These are phyloP conservation scores for Quercus mongolica DNA, from an alignment of 306 rosid species.

Conservation along the genomic window DNA sequence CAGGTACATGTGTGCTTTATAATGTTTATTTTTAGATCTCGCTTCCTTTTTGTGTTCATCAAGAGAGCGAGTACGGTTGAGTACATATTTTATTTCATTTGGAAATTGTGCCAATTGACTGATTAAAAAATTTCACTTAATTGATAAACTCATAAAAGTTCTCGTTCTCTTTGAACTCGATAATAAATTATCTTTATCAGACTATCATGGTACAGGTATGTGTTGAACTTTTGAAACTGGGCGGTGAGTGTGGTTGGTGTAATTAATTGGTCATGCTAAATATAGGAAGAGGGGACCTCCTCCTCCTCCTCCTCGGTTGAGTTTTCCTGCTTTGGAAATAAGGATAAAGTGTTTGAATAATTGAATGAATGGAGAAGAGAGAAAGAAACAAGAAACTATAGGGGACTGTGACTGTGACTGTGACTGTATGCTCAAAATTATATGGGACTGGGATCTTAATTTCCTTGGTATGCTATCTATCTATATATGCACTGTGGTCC, in stretches of 20 bases:
- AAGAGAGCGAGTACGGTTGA: not conserved
- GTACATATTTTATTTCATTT: not conserved
- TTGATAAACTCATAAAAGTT: too few species aligned
- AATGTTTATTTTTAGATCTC: not conserved
- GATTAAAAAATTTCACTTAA: too few species aligned
- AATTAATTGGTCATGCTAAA: slow-evolving; percentile 4
- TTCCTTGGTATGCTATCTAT: not conserved
- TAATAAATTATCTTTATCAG: not conserved
- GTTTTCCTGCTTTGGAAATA: not conserved
- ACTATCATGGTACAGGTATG: too few species aligned
- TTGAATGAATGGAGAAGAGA: not conserved
- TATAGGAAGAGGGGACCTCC: not conserved
- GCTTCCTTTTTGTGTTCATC: not conserved
- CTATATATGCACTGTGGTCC: too few species aligned
- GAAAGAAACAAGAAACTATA: too few species aligned
- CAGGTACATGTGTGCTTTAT: not conserved
- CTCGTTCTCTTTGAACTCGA: too few species aligned
- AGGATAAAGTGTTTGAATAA: not conserved
- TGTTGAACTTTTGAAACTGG: not conserved
- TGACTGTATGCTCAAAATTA: too few species aligned
- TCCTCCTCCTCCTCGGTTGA: not conserved
- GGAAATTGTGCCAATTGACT: slow-evolving; percentile 7
- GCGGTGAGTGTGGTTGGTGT: not conserved
- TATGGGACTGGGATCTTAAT: too few species aligned
- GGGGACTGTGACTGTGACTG: too few species aligned